Base-by-base conservation (phyloP, 140 eudicot genomes). In the Bidens hawaiensis region DNA sequence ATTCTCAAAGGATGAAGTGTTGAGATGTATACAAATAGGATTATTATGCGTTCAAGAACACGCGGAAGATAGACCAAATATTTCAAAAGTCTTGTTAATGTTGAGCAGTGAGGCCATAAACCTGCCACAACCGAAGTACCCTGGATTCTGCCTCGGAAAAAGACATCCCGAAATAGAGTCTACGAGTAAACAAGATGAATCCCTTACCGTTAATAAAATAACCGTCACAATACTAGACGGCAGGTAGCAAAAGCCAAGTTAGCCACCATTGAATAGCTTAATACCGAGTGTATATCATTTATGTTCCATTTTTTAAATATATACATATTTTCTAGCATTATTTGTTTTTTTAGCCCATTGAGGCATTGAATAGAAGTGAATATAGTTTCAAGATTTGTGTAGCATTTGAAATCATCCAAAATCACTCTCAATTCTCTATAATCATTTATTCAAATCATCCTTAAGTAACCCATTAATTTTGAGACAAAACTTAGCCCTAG, bases 11-110 rank as follows among this genome's bases (percentile, higher is more conserved):
- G 51, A 59, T 50, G 77, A 78, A 69, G 79, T 71, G 21, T 16
- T 73, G 52, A 72, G 94, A 78, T 78, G 78, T 52, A 57, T 85
- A 54, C 85, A n/a, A n/a, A n/a, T n/a, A n/a, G n/a, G n/a, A n/a
- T n/a, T n/a, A n/a, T n/a, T n/a, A n/a, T n/a, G n/a, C n/a, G n/a
- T n/a, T n/a, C n/a, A n/a, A n/a, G n/a, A n/a, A n/a, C n/a, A n/a
- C n/a, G n/a, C n/a, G n/a, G n/a, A n/a, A n/a, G n/a, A n/a, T n/a
- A n/a, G n/a, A n/a, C n/a, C n/a, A n/a, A n/a, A n/a, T n/a, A n/a
- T 79, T 77, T 64, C 77, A 12, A 74, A 68, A 23, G 77, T 79
- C 25, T 5, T 74, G 51, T 52, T 64, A 38, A 74, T 79, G 84
- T 52, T 79, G 45, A 74, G 70, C 19, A 79, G 77, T 24, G 69